A percentile compares a stretch with the other conserved stretches of the same genome.
These are phyloP conservation scores for Canavalia gladiata DNA, from an alignment of 306 rosid genomes.

Conservation along the genomic window DNA sequence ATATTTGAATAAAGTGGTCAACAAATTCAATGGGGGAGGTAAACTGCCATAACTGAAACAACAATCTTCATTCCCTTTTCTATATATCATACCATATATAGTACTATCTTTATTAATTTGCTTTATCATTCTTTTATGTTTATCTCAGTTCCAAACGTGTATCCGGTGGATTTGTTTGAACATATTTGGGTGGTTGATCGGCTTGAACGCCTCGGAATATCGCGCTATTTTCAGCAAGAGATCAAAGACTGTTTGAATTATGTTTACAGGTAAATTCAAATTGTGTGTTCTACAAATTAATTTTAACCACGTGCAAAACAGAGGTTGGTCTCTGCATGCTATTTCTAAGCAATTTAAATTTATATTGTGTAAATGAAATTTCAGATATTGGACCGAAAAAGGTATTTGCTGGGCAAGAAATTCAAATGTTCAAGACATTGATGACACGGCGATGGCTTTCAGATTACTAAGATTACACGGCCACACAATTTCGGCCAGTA, in stretches of 20 bases:
- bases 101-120: neutral
- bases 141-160: conserved; percentile 78
- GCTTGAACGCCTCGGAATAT: conserved; percentile 84
- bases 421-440: conserved; percentile 78
- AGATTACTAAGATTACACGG: conserved; percentile 82
- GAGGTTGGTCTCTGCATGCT: neutral
- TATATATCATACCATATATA: neutral
- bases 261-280: conserved; percentile 63
- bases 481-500: conserved; percentile 72
- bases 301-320: neutral
- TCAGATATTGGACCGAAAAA: conserved; percentile 80
- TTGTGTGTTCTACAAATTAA: no score
- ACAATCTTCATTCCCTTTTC: neutral
- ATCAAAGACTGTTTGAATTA: conserved; percentile 69
- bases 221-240: conserved; percentile 68
- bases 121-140: neutral
- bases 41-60: neutral
- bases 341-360: neutral
- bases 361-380: neutral
- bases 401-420: conserved; percentile 93
- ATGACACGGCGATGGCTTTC: conserved; percentile 95
- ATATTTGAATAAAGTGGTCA: conserved; percentile 66
- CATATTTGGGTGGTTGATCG: conserved; percentile 87
- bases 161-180: conserved; percentile 91
- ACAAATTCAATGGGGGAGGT: conserved; percentile 93